These are phyloP conservation scores for Fusarium newnesense DNA, from an alignment of 2,329 filamentous ascomycete genomes.

Conservation along the genomic window DNA sequence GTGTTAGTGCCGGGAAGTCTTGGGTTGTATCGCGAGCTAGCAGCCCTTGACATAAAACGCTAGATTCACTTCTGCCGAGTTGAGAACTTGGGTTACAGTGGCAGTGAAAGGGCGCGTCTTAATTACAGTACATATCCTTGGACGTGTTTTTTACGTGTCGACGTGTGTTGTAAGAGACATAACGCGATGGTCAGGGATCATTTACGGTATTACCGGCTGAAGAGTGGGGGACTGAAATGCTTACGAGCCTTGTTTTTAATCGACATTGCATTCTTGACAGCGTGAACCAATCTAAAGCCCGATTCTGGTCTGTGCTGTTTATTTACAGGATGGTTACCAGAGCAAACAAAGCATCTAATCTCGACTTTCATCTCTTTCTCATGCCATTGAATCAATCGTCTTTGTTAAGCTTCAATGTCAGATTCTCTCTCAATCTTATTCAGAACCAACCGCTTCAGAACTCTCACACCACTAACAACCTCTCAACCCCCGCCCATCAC, in stretches of 20 bases:
- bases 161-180: not conserved
- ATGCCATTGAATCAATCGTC: constrained; percentile 4
- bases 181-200: not conserved
- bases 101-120: not conserved
- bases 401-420: not conserved
- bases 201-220: constrained; percentile 18
- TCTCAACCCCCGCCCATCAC: constrained; percentile 19
- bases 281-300: constrained; percentile 2
- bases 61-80: not conserved
- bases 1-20: constrained; percentile 26
- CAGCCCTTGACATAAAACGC: not conserved
- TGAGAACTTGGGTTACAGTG: not conserved
- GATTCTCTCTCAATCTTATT: not conserved
- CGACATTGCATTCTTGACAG: not conserved
- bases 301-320: constrained; percentile 35
- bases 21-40: not conserved
- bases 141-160: constrained; percentile 3
- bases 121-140: constrained; percentile 6
- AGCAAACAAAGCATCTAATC: constrained; percentile 9
- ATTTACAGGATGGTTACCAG: constrained; percentile 18
- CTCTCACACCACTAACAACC: constrained; percentile 15
- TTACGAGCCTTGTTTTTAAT: not conserved
- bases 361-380: not conserved
- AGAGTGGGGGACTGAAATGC: constrained; percentile 14
- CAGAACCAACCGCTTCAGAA: not conserved